Conservation (phyloP, 2,329 filamentous ascomycete species). For the Fusarium sp. region DNA sequence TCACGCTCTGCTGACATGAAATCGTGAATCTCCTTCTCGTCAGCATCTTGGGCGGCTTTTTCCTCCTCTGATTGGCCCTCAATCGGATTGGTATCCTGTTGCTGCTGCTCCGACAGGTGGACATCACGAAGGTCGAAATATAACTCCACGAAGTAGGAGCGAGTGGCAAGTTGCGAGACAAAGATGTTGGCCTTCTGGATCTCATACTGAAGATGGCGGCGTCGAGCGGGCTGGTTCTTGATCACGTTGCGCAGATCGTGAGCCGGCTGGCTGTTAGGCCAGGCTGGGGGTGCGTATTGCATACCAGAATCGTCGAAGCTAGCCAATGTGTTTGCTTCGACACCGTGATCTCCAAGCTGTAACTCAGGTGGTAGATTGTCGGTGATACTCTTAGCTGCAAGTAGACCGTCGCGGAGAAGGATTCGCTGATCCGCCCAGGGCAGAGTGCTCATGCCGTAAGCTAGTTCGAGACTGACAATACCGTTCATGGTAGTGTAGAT, state of each 20-base stretch:
- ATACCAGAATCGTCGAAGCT: slow-evolving; percentile 60
- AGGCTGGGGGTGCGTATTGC: slow-evolving; percentile 65
- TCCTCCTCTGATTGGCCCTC: slow-evolving; percentile 54
- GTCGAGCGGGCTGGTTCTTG: slow-evolving; percentile 61
- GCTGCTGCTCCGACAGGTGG: slow-evolving; percentile 63
- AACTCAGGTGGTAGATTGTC: slow-evolving; percentile 77
- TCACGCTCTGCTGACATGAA: slow-evolving; percentile 82
- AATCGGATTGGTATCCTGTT: slow-evolving; percentile 53
- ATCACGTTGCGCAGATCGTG: slow-evolving; percentile 65
- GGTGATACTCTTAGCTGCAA: slow-evolving; percentile 76
- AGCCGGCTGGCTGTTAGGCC: slow-evolving; percentile 59
- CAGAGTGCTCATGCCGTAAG: slow-evolving; percentile 81
- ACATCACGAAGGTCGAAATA: slow-evolving; percentile 83
- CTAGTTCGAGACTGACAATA: slow-evolving; percentile 82
- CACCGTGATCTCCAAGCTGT: slow-evolving; percentile 62
- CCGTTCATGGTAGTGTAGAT: slow-evolving; percentile 85
- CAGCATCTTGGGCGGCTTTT: slow-evolving; percentile 55
- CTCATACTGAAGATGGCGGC: slow-evolving; percentile 78
- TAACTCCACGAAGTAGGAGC: slow-evolving; percentile 87
- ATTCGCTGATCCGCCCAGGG: slow-evolving; percentile 83
- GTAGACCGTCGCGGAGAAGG: slow-evolving; percentile 77
- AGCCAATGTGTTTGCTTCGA: slow-evolving; percentile 54
- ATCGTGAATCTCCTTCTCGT: slow-evolving; percentile 65
- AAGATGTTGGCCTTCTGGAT: slow-evolving; percentile 95
- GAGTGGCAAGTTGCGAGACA: slow-evolving; percentile 81